Evolutionary conservation across 768 basidiomycete species (phyloP), one percentile per base, ranked within the genome.

Genomic region (Russula vinacea): DNA sequence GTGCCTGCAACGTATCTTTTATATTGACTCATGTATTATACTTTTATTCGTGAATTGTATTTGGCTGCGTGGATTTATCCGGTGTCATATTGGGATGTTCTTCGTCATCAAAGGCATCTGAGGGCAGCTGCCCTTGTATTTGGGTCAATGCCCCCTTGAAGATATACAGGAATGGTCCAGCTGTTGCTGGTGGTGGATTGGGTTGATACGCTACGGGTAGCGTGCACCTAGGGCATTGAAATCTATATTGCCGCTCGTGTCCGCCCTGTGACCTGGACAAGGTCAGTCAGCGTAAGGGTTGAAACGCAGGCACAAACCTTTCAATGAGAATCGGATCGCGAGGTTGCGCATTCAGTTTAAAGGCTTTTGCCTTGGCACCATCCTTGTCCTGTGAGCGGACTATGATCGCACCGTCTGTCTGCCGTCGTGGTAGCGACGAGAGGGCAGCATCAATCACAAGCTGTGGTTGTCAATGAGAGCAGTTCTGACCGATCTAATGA

Each of bases 141-240:
- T 90, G 89, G n/a, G 90, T 92, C 62, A 96, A 80, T 19, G 91
- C 88, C 5, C 94, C 94, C 52, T 84, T 79, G 55, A 92, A 69
- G 60, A 95, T 84, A 73, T 94, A 96, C 42, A 94, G 70, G 74
- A 86, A 94, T 1, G 89, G 84, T 3, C 83, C 87, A 3, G 85
- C 83, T 75, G 90, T 92, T 49, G 81, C 79, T 39, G 92, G 92
- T 0, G 89, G 89, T 5, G 89, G 86, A 40, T 79, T 81, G 19
- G 85, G 80, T 74, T 95, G 93, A 75, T 96, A 96, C 50, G 83
- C 87, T 65, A 90, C 82, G 26, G 81, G 81, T 58, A 90, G 71
- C 8, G 80, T 82, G 71, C 88, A 90, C 45, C 88, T 79, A 22
- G 86, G 84, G 73, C 88, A 90, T 45, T 79, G 77, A 70, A 87